Evolutionary conservation across 2,329 filamentous ascomycete species (phyloP).

Genomic region (Thermochaetoides dissita): DNA sequence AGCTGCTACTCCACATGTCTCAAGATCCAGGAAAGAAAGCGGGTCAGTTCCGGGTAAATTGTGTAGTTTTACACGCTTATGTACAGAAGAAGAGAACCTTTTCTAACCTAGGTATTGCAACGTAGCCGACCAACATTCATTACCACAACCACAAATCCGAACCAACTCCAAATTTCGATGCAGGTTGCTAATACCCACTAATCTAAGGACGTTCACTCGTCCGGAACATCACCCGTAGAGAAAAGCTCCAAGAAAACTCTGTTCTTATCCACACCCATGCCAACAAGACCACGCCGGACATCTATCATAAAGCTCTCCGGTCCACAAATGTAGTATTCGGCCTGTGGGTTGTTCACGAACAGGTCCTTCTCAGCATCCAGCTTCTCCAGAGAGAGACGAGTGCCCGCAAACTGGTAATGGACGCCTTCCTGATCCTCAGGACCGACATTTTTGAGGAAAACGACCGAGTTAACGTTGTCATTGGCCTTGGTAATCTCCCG

Average conservation of each 20-base stretch:
- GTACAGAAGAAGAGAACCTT: too few species aligned
- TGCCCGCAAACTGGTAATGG: conserved; percentile 45
- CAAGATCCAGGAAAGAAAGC: too few species aligned
- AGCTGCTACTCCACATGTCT: too few species aligned
- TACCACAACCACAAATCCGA: too few species aligned
- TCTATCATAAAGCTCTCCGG: conserved; percentile 57
- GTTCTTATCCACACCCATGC: conserved; percentile 40
- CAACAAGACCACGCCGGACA: conserved; percentile 36
- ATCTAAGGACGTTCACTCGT: neutral
- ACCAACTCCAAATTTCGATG: too few species aligned
- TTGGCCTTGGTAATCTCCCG: conserved; percentile 27
- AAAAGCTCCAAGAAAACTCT: conserved; percentile 57
- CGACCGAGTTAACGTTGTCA: conserved; percentile 34
- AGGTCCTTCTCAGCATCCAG: conserved; percentile 39
- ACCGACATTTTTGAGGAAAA: conserved; percentile 42
- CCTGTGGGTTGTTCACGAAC: conserved; percentile 35
- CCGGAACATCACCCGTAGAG: conserved; percentile 35
- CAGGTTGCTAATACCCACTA: too few species aligned
- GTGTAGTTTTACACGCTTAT: too few species aligned
- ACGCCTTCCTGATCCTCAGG: conserved; percentile 25
- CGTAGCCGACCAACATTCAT: too few species aligned
- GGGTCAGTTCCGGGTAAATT: too few species aligned
- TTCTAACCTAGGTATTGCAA: too few species aligned
- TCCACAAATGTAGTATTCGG: conserved; percentile 61
- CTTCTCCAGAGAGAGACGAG: conserved; percentile 40